Conservation (phyloP, 352 stramenopile species). For the Phytopythium kandeliae region DNA sequence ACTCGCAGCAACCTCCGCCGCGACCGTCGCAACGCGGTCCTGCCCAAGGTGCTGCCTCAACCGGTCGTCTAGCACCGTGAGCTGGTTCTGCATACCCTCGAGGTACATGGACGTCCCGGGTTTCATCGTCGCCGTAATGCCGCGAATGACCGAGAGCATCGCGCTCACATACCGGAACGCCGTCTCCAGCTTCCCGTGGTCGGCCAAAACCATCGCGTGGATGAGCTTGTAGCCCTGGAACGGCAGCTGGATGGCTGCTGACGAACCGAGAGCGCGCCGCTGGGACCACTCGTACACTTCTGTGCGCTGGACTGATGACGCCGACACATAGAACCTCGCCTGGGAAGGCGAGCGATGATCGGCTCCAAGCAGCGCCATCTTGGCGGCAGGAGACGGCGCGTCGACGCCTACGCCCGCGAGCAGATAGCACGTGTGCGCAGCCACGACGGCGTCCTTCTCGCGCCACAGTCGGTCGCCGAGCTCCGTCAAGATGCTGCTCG, state of each 20-base stretch:
- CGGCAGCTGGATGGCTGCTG: constrained; percentile 60
- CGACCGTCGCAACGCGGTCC: constrained; percentile 61
- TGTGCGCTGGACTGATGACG: constrained; percentile 68
- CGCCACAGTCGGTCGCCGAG: constrained; percentile 80
- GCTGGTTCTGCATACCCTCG: constrained; percentile 84
- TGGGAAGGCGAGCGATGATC: constrained; percentile 67
- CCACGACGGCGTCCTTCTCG: constrained; percentile 53
- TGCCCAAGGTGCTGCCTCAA: constrained; percentile 81
- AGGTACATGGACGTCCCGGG: constrained; percentile 81
- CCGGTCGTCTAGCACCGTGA: constrained; percentile 81
- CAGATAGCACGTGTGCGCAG: constrained; percentile 80
- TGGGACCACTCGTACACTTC: constrained; percentile 86
- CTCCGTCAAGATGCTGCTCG: constrained; percentile 76
- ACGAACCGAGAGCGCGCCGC: constrained; percentile 41
- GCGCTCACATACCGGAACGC: constrained; percentile 85
- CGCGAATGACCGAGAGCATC: constrained; percentile 76
- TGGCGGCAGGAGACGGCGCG: constrained; percentile 64
- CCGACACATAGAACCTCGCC: constrained; percentile 80
- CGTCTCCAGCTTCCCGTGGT: constrained; percentile 78
- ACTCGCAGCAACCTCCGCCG: constrained; percentile 19
- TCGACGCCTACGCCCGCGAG: constrained; percentile 66
- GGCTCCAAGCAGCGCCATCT: constrained; percentile 75
- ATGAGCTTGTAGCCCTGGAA: constrained; percentile 90
- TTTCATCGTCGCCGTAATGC: constrained; percentile 74
- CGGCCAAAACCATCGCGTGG: constrained; percentile 79